A percentile compares a stretch with the other conserved stretches of the same genome.
Conservation (phyloP, 169 alveolate genomes). For the Cryptosporidium muris region DNA sequence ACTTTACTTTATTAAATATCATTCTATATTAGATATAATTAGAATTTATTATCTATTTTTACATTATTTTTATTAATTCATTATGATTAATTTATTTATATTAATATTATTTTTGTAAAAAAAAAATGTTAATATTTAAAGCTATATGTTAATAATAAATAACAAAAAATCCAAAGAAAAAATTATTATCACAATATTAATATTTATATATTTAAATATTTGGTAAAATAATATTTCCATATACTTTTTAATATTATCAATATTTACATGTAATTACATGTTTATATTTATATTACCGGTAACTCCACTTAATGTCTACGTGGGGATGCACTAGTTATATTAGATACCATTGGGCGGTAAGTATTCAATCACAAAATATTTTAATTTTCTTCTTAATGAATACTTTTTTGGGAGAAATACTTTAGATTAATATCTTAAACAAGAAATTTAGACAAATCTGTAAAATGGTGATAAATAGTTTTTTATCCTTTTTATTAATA, state of each 20-base stretch:
- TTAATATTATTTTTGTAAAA: not conserved
- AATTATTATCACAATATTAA: not conserved
- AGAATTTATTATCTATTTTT: not conserved
- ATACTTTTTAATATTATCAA: not conserved
- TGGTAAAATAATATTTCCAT: not conserved
- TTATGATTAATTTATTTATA: not conserved
- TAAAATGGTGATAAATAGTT: no score
- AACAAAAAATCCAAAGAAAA: not conserved
- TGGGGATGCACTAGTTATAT: not conserved
- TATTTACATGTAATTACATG: not conserved
- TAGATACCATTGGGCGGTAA: not conserved
- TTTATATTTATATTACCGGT: not conserved
- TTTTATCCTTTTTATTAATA: no score
- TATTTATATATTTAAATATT: not conserved
- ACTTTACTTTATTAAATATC: not conserved
- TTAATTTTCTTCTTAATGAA: no score
- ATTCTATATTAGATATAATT: not conserved
- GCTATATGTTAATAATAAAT: not conserved
- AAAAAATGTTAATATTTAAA: not conserved
- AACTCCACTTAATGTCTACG: not conserved
- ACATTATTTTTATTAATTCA: not conserved
- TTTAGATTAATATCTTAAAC: no score
- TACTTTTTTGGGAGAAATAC: no score
- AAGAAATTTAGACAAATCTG: no score
- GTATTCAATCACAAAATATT: no score